phyloP scores from a whole-genome alignment of 768 basidiomycete genomes.

The Sarcodon sp. region DNA sequence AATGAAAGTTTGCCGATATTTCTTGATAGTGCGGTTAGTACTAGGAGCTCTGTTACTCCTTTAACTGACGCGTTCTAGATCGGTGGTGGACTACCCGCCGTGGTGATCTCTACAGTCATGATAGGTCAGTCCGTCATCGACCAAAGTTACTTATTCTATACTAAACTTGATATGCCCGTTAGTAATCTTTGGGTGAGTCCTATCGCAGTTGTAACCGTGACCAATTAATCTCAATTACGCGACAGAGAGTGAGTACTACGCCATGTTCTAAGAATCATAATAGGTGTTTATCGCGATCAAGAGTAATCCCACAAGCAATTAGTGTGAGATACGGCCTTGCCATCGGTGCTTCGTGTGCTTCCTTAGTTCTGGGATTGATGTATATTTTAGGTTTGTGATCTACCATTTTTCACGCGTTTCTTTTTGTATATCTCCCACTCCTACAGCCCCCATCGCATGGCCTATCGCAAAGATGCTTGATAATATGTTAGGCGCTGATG shows the following conservation, averaged over 20 bases:
- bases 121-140: conserved; percentile 33
- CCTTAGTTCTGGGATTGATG: conserved; percentile 38
- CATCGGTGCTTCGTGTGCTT: conserved; percentile 40
- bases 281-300: conserved; percentile 11
- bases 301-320: conserved; percentile 63
- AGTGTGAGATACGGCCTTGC: conserved; percentile 49
- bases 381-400: conserved; percentile 26
- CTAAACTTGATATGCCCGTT: neutral
- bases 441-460: conserved; percentile 38
- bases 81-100: conserved; percentile 64
- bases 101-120: conserved; percentile 65
- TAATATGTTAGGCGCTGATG: conserved; percentile 60
- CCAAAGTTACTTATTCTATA: neutral
- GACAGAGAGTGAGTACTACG: conserved; percentile 21
- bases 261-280: neutral
- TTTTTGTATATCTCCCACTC: neutral
- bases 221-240: conserved; percentile 11
- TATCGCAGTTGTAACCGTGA: neutral
- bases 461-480: conserved; percentile 67
- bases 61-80: conserved; percentile 16
- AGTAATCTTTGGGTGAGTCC: conserved; percentile 71
- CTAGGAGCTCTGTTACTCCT: neutral
- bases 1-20: conserved; percentile 82
- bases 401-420: conserved; percentile 1
- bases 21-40: conserved; percentile 50